These are phyloP conservation scores for Fusarium kyushuense DNA, from an alignment of 2,329 filamentous ascomycete genomes.

Conservation along the genomic window DNA sequence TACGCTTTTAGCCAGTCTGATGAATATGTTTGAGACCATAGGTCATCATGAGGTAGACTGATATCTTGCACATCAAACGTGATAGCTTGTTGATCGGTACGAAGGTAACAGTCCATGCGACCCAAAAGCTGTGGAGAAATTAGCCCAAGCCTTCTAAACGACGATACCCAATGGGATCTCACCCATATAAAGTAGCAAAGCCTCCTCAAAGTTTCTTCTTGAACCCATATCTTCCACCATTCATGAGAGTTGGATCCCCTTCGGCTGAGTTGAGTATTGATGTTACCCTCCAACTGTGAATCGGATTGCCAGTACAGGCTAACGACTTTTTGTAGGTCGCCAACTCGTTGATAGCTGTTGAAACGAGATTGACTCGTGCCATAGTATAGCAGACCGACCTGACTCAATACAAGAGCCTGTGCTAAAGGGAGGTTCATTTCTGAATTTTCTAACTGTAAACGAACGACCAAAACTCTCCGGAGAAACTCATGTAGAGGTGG, in stretches of 20 bases:
- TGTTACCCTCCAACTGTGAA: neutral
- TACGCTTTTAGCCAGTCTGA: conserved; percentile 12
- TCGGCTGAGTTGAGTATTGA: neutral
- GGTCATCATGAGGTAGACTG: conserved; percentile 20
- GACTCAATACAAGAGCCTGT: conserved; percentile 34
- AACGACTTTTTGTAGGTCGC: conserved; percentile 6
- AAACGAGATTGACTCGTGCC: neutral
- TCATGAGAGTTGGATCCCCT: neutral
- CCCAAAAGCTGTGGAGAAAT: conserved; percentile 3
- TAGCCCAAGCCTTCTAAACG: accelerated
- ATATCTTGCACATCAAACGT: neutral
- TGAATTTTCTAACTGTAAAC: conserved; percentile 4
- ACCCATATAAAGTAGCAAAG: conserved; percentile 17
- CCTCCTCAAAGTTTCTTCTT: conserved; percentile 15
- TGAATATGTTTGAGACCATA: conserved; percentile 13
- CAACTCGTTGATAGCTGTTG: neutral
- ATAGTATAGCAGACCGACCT: conserved; percentile 22
- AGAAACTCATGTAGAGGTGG: conserved; percentile 45
- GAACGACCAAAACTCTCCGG: conserved; percentile 20
- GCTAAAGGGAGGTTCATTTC: neutral
- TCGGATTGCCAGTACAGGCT: neutral
- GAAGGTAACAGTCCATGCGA: conserved; percentile 13
- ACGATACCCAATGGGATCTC: neutral
- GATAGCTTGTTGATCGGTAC: neutral
- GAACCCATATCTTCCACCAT: conserved; percentile 12